Evolutionary conservation across 2,329 filamentous ascomycete genomes (phyloP).

Genomic region (Chaetomiaceae sp.): DNA sequence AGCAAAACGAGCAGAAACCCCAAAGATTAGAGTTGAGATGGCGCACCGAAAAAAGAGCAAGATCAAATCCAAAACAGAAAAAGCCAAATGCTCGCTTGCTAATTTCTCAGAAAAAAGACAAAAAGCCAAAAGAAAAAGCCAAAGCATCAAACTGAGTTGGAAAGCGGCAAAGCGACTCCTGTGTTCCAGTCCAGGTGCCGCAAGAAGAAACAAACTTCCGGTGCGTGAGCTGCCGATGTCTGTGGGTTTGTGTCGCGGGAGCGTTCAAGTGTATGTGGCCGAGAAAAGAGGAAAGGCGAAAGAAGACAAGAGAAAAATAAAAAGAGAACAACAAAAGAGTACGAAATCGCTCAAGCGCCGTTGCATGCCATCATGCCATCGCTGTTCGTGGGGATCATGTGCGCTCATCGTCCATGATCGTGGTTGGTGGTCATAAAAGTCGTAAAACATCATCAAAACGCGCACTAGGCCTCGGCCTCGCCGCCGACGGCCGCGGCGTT

Average conservation of each 20-base stretch:
- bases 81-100: constrained; percentile 36
- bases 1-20: constrained; percentile 25
- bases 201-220: constrained; percentile 29
- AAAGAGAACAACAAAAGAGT: constrained; percentile 6
- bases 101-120: constrained; percentile 20
- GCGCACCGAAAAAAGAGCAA: constrained; percentile 23
- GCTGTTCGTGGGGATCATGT: constrained; percentile 18
- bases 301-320: constrained; percentile 10
- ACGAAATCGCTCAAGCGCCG: constrained; percentile 12
- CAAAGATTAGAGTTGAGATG: constrained; percentile 20
- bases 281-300: constrained; percentile 19
- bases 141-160: constrained; percentile 31
- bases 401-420: constrained; percentile 12
- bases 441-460: constrained; percentile 32
- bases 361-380: constrained; percentile 15
- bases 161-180: constrained; percentile 25
- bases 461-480: constrained; percentile 38
- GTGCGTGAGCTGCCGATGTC: constrained; percentile 46
- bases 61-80: constrained; percentile 25
- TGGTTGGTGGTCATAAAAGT: constrained; percentile 18
- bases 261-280: constrained; percentile 30
- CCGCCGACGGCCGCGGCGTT: constrained; percentile 33
- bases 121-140: constrained; percentile 25
- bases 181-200: constrained; percentile 19
- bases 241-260: constrained; percentile 27